Conservation (phyloP, 2,329 filamentous ascomycete species). For the Clarireedia hainanense region DNA sequence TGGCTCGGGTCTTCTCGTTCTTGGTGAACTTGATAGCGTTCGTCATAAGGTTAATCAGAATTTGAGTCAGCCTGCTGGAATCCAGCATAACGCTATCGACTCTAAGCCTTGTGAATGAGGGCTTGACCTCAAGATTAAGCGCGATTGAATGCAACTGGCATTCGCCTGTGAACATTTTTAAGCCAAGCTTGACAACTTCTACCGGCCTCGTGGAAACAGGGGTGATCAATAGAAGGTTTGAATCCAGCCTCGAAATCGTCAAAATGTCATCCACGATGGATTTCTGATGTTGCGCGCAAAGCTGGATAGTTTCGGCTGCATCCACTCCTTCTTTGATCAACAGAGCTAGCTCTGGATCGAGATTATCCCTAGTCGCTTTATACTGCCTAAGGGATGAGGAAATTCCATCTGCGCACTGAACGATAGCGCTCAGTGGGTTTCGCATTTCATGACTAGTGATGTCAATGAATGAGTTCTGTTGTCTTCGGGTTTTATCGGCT, state of each 20-base stretch:
- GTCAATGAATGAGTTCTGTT: constrained; percentile 76
- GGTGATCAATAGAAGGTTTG: constrained; percentile 60
- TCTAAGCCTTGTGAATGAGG: constrained; percentile 55
- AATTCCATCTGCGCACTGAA: constrained; percentile 60
- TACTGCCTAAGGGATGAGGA: constrained; percentile 5
- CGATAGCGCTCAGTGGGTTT: constrained; percentile 65
- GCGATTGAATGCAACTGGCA: constrained; percentile 63
- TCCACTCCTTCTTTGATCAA: constrained; percentile 54
- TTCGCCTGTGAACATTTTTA: constrained; percentile 76
- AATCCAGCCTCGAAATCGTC: constrained; percentile 63
- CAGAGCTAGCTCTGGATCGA: constrained; percentile 36
- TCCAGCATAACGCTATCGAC: constrained; percentile 70
- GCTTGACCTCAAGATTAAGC: constrained; percentile 60
- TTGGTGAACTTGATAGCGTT: constrained; percentile 82
- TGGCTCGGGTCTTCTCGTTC: constrained; percentile 46
- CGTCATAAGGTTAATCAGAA: constrained; percentile 73
- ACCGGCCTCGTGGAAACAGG: constrained; percentile 63
- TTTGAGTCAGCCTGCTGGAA: constrained; percentile 69
- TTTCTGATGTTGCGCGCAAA: constrained; percentile 70
- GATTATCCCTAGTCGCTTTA: not conserved
- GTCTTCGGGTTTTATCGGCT: constrained; percentile 51
- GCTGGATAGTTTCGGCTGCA: constrained; percentile 71
- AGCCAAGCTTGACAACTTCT: constrained; percentile 55
- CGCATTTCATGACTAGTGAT: constrained; percentile 67
- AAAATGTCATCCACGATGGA: constrained; percentile 61